Evolutionary conservation across 495 filamentous ascomycete species (phyloP), one percentile per base, ranked within the genome.

Genomic region (Trichoderma parareesei): DNA sequence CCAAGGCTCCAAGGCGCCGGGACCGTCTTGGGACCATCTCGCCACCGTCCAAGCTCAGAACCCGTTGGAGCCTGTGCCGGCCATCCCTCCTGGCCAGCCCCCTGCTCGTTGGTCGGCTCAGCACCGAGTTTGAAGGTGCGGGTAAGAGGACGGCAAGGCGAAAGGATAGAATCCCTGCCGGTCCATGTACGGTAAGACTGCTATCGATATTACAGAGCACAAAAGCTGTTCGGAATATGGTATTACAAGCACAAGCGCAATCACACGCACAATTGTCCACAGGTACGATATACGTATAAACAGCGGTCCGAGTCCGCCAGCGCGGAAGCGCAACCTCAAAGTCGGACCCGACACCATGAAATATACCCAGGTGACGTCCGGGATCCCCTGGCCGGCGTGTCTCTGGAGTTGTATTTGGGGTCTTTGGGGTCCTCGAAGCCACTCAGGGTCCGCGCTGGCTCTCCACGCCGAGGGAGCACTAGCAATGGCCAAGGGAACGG

Each of bases 351-450:
- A 41, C 40, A 41, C 40, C 6, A 41, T 11, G 11, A 11, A 11
- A 7, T 57, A 8, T 57, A 27, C 27, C 53, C 53, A 57, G 18
- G 27, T 37, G 20, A 27, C 53, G 53, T 57, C 53, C 53, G 53
- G 53, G 53, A 57, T 57, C 53, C 53, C 49, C 53, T 57, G 53
- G 27, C 20, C 53, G 53, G 53, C 20, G 53, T 37, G 49, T 37
- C 27, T 27, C 27, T 27, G 27, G 27, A 27, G 27, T 27, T 27
- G 27, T 27, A 27, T 27, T 27, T 27, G 27, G 27, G 27, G 27
- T 13, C 18, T 57, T 35, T 57, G 49, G 49, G 8, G 3, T 37
- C 27, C 3, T 11, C 9, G 53, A 27, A 37, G 46, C 46, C 46
- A 49, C 46, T 27, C 46, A 49, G 18, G 53, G 53, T 57, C 53